phyloP scores from a whole-genome alignment of 108 stramenopile genomes.

The Craspedostauros australis region DNA sequence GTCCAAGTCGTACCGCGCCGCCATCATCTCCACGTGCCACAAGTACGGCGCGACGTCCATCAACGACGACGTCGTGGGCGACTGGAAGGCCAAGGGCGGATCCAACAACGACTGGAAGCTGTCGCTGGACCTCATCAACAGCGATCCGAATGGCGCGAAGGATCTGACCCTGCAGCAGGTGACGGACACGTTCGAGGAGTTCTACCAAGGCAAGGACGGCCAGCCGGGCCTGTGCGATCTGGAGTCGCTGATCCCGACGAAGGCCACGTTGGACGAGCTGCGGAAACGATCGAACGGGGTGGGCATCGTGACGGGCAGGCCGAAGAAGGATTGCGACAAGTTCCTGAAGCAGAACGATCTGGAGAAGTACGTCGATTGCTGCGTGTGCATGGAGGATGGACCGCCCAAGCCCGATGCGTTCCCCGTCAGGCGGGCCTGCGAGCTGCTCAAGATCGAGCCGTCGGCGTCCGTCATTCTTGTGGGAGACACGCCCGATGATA shows the following conservation, averaged over 20 bases:
- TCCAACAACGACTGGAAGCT: conserved; percentile 93
- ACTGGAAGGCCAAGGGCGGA: conserved; percentile 77
- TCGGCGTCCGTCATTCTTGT: conserved; percentile 49
- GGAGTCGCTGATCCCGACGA: conserved; percentile 67
- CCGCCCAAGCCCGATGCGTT: conserved; percentile 87
- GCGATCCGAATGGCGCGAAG: conserved; percentile 42
- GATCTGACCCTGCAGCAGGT: conserved; percentile 71
- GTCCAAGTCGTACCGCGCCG: conserved; percentile 63
- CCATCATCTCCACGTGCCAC: conserved; percentile 70
- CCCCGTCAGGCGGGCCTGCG: conserved; percentile 51
- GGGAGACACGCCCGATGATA: conserved; percentile 92
- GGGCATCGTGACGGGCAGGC: conserved; percentile 86
- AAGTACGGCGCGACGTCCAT: conserved; percentile 61
- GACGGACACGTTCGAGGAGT: conserved; percentile 78
- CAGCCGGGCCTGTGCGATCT: conserved; percentile 49
- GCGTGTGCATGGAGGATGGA: conserved; percentile 90
- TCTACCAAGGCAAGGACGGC: conserved; percentile 66
- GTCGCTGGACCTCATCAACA: conserved; percentile 54
- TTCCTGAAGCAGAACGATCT: conserved; percentile 61
- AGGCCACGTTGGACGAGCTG: conserved; percentile 58
- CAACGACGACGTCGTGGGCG: conserved; percentile 47
- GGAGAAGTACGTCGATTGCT: conserved; percentile 43
- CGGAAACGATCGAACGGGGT: conserved; percentile 39
- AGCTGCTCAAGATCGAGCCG: conserved; percentile 48
- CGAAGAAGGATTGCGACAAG: conserved; percentile 71